These are phyloP conservation scores for Yamadazyma atmosphaerica DNA, from an alignment of 1,139 yeast species.

Conservation along the genomic window DNA sequence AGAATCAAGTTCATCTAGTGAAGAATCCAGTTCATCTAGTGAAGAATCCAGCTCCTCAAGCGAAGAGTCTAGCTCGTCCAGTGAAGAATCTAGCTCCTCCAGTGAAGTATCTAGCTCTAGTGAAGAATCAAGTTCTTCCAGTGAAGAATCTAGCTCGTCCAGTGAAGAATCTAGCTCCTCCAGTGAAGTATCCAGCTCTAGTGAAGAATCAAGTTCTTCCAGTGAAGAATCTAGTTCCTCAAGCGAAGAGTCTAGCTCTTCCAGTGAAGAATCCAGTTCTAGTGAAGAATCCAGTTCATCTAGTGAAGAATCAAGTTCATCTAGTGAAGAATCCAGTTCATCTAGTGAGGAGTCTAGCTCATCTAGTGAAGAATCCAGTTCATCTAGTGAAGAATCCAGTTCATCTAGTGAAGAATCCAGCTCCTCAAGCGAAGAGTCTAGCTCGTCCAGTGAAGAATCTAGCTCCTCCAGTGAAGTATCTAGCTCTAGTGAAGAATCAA, in stretches of 20 bases:
- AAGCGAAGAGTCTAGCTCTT: neutral
- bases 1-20: conserved; percentile 1
- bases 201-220: conserved; percentile 3
- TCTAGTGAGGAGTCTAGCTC: too few species aligned
- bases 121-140: conserved; percentile 7
- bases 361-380: conserved; percentile 2
- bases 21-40: conserved; percentile 1
- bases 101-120: conserved; percentile 5
- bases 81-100: too few species aligned
- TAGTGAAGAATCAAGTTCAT: too few species aligned
- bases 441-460: too few species aligned
- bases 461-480: too few species aligned
- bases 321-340: too few species aligned
- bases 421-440: conserved; percentile 1
- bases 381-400: conserved; percentile 1
- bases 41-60: too few species aligned
- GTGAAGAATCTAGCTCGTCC: conserved; percentile 15
- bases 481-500: too few species aligned
- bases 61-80: conserved; percentile 3
- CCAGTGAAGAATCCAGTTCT: conserved; percentile 4
- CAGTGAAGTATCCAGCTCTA: neutral
- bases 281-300: conserved; percentile 5
- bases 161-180: too few species aligned
- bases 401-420: conserved; percentile 2
- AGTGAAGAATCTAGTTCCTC: too few species aligned